phyloP scores from a whole-genome alignment of 2,329 filamentous ascomycete species.

The Seiridium cupressi region DNA sequence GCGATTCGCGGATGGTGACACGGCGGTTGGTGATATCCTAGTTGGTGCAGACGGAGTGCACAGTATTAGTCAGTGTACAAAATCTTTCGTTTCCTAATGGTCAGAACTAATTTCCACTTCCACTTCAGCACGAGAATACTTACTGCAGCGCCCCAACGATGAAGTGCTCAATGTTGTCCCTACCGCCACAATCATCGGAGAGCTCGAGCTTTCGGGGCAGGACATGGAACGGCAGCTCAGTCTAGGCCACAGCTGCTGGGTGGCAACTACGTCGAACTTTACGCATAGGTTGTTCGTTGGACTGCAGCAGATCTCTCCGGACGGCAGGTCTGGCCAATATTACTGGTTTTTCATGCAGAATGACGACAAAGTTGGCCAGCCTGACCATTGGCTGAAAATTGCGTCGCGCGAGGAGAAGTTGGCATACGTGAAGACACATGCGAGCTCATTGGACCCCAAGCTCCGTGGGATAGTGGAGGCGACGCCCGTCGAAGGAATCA shows the following conservation, averaged over 20 bases:
- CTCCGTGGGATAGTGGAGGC: slow-evolving; percentile 18
- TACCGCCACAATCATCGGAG: slow-evolving; percentile 16
- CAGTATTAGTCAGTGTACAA: slow-evolving; percentile 11
- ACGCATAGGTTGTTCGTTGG: slow-evolving; percentile 19
- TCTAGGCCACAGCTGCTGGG: slow-evolving; percentile 22
- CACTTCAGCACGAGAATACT: slow-evolving; percentile 14
- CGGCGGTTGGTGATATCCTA: slow-evolving; percentile 20
- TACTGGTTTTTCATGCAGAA: slow-evolving; percentile 25
- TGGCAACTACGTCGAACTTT: background rate
- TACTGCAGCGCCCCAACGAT: background rate
- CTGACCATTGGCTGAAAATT: slow-evolving; percentile 76
- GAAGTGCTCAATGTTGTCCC: background rate
- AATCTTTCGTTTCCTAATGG: background rate
- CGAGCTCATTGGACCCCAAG: slow-evolving; percentile 13
- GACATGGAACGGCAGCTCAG: slow-evolving; percentile 23
- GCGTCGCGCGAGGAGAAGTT: slow-evolving; percentile 51
- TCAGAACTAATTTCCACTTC: background rate
- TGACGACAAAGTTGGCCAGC: slow-evolving; percentile 52
- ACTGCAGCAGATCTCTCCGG: slow-evolving; percentile 18
- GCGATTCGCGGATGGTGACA: slow-evolving; percentile 23
- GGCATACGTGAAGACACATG: slow-evolving; percentile 29
- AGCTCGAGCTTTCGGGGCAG: slow-evolving; percentile 19
- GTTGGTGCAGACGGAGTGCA: slow-evolving; percentile 26
- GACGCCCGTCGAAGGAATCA: slow-evolving; percentile 13
- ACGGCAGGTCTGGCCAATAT: slow-evolving; percentile 19